Evolutionary conservation across 2,329 filamentous ascomycete genomes (phyloP).

Genomic region (Fusarium continuum): DNA sequence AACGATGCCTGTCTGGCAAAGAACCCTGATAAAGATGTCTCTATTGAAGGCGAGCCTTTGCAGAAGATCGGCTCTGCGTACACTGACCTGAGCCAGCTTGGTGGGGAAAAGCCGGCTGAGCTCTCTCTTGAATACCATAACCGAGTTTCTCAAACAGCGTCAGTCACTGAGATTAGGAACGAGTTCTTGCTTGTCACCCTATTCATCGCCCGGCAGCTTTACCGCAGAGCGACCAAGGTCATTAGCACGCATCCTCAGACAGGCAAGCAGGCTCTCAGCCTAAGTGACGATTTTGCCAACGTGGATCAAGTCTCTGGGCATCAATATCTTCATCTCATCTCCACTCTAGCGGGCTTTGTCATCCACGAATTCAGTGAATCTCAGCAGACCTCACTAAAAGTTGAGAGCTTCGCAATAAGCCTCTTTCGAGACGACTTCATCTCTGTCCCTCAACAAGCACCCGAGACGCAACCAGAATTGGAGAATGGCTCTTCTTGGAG

Average conservation of each 20-base stretch:
- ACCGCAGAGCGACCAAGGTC: constrained; percentile 51
- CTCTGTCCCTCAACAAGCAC: constrained; percentile 12
- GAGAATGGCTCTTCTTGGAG: constrained; percentile 42
- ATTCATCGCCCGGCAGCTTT: constrained; percentile 52
- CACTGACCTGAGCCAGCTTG: constrained; percentile 40
- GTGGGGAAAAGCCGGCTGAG: constrained; percentile 1
- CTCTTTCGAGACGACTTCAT: constrained; percentile 51
- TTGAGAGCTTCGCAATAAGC: constrained; percentile 48
- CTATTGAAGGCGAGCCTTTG: constrained; percentile 34
- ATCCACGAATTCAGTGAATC: constrained; percentile 50
- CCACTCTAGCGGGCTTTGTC: constrained; percentile 49
- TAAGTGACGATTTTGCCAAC: constrained; percentile 48
- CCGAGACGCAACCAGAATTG: constrained; percentile 14
- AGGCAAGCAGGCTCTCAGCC: constrained; percentile 37
- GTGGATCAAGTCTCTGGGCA: constrained; percentile 43
- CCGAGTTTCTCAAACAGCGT: constrained; percentile 9
- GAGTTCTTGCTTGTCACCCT: constrained; percentile 54
- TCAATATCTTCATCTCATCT: constrained; percentile 51
- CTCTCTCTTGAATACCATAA: neutral
- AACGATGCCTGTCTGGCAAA: constrained; percentile 52
- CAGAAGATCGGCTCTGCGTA: constrained; percentile 43
- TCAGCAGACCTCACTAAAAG: constrained; percentile 48
- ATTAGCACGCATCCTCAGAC: constrained; percentile 34
- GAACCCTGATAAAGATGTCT: constrained; percentile 33
- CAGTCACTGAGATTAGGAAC: constrained; percentile 44